Percentiles rank a stretch among this genome's conserved stretches.
Conservation (phyloP, 169 alveolate genomes). For the Eimeria brunetti region DNA sequence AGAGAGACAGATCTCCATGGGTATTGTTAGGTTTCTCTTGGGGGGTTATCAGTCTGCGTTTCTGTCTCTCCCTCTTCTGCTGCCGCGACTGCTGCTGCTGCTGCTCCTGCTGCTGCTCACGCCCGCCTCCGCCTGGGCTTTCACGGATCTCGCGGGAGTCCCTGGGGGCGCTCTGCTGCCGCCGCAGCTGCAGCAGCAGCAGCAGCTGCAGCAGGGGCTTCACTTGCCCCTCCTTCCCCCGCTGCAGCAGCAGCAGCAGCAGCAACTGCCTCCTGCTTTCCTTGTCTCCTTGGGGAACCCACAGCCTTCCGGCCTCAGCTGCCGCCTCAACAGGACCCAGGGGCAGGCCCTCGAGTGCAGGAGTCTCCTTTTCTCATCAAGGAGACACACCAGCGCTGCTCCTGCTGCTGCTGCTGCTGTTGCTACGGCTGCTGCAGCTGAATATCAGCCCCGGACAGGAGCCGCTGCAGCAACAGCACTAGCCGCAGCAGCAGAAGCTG, state of each 20-base stretch:
- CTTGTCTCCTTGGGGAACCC: not conserved
- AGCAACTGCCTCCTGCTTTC: not conserved
- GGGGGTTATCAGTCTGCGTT: not conserved
- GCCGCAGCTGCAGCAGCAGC: slow-evolving; percentile 52
- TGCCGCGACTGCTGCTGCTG: slow-evolving; percentile 1
- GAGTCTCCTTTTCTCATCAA: not conserved
- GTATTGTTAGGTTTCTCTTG: not conserved
- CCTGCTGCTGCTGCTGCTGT: not conserved
- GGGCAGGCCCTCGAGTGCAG: not conserved
- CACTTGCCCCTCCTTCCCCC: not conserved
- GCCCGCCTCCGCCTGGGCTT: not conserved
- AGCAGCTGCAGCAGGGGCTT: not conserved
- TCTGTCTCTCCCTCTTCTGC: not conserved
- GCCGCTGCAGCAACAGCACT: not conserved
- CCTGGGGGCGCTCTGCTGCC: slow-evolving; percentile 49
- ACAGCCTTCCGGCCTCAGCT: not conserved
- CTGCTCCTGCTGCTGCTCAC: slow-evolving; percentile 38
- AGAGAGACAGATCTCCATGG: not conserved
- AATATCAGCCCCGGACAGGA: not conserved
- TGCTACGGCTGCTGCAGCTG: not conserved
- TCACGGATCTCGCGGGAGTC: not conserved
- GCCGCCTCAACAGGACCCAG: not conserved
- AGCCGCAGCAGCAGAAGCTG: not conserved
- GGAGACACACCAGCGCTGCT: not conserved
- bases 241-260: not conserved